phyloP scores from a whole-genome alignment of 2,329 filamentous ascomycete genomes.

The Exophiala spinifera region DNA sequence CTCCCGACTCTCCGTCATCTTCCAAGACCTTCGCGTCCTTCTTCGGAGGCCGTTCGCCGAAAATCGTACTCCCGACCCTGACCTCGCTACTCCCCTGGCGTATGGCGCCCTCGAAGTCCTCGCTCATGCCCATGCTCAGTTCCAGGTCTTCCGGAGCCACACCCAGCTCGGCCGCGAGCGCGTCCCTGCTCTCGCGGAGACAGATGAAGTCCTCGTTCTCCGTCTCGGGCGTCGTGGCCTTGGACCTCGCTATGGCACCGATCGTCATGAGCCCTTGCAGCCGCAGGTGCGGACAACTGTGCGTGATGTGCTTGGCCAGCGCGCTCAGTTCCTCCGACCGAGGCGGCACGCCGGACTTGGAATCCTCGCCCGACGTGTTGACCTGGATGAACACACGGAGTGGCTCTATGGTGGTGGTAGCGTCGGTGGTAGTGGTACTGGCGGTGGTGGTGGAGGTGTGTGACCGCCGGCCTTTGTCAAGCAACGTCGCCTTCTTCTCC shows the following conservation, averaged over 20 bases:
- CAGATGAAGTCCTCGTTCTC: conserved; percentile 86
- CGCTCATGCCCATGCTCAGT: conserved; percentile 98
- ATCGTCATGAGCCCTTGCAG: conserved; percentile 94
- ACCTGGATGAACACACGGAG: conserved; percentile 85
- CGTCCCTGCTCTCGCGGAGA: conserved; percentile 67
- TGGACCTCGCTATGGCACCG: conserved; percentile 83
- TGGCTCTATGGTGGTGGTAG: conserved; percentile 16
- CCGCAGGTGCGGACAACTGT: conserved; percentile 65
- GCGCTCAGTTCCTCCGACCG: conserved; percentile 38
- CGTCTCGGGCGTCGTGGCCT: conserved; percentile 67
- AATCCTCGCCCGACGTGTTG: conserved; percentile 85
- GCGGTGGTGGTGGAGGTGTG: not conserved
- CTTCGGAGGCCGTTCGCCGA: conserved; percentile 77
- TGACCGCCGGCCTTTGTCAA: conserved; percentile 69
- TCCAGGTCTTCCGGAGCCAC: conserved; percentile 61
- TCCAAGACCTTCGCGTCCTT: conserved; percentile 66
- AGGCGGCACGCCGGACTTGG: conserved; percentile 79
- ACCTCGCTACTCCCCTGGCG: conserved; percentile 82
- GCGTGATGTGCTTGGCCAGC: conserved; percentile 67
- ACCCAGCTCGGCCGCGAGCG: conserved; percentile 62
- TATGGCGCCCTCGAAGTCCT: conserved; percentile 90
- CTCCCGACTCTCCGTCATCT: conserved; percentile 7
- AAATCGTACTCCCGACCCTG: conserved; percentile 88
- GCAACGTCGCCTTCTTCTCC: conserved; percentile 77
- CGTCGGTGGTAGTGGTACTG: not conserved